Evolutionary conservation across 805 yeast genomes (phyloP), one percentile per base, ranked within the genome.

Genomic region (Kuraishia piskuri): DNA sequence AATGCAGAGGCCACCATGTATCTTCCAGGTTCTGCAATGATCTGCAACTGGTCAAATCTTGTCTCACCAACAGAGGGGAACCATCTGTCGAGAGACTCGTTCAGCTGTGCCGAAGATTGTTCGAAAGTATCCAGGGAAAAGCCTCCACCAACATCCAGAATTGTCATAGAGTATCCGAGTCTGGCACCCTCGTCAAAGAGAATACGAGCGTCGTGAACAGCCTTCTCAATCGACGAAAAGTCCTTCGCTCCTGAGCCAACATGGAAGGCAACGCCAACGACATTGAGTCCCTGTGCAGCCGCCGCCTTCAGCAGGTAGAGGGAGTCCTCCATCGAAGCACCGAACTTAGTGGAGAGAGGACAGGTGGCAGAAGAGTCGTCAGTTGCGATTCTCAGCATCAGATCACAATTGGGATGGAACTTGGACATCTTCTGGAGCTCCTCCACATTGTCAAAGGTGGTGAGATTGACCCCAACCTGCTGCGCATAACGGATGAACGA

Each of bases 11-110:
- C 86, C 21, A 87, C 94, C 71, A 90, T 81, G 65, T 85, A 90
- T 58, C 99, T 79, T 54, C 99, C 99, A 2, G 97, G 96, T 66
- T 92, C 99, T 14, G 97, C 95, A 65, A 92, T 87, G 55, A 92
- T 70, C 53, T 63, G 59, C 52, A 80, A 63, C 49, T 67, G 54
- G 23, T 63, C 54, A 48, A 58, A 62, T 44, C 60, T 57, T 25
- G 59, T 61, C 3, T 69, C 62, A 45, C 75, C 71, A n/a, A 62
- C 64, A 2, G 53, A 56, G 1, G 92, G 88, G 72, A 90, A 92
- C 62, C 71, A 75, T 53, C 71, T 63, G 48, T 76, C 80, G 57
- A 91, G 69, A 2, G 87, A 76, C 14, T 62, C 56, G 54, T 77
- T 76, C 57, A 92, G 77, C 51, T 83, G 78, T 7, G 64, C 62